Conservation (phyloP, 352 stramenopile species). For the Pythium myriotylum region DNA sequence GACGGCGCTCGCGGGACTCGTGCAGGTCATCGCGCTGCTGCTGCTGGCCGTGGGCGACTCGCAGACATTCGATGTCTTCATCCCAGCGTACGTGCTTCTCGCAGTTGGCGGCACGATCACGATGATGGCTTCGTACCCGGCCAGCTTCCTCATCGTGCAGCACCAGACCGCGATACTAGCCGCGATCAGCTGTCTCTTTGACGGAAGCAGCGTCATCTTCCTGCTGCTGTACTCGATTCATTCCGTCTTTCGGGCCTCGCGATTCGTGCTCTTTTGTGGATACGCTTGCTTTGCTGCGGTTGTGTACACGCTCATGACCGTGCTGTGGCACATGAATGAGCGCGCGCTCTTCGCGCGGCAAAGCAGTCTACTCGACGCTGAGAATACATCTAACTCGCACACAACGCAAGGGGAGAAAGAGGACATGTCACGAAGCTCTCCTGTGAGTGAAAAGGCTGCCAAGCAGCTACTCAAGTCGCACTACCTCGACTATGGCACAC, state of each 20-base stretch:
- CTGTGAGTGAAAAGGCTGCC: slow-evolving; percentile 28
- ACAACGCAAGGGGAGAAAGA: neutral
- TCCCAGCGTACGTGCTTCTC: slow-evolving; percentile 40
- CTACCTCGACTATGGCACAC: slow-evolving; percentile 31
- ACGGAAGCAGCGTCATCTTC: slow-evolving; percentile 43
- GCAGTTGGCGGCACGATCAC: slow-evolving; percentile 41
- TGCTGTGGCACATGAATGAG: slow-evolving; percentile 79
- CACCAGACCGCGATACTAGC: slow-evolving; percentile 48
- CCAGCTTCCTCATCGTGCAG: slow-evolving; percentile 42
- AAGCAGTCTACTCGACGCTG: slow-evolving; percentile 8
- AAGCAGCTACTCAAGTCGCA: slow-evolving; percentile 30
- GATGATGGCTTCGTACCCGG: slow-evolving; percentile 53
- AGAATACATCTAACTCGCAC: neutral
- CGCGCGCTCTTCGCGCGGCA: slow-evolving; percentile 33
- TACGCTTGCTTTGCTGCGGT: slow-evolving; percentile 45
- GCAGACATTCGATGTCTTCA: slow-evolving; percentile 44
- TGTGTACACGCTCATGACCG: slow-evolving; percentile 67
- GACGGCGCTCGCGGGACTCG: slow-evolving; percentile 48
- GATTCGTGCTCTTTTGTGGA: slow-evolving; percentile 35
- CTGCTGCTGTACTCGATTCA: slow-evolving; percentile 36
- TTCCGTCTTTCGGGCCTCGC: slow-evolving; percentile 28
- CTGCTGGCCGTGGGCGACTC: slow-evolving; percentile 78
- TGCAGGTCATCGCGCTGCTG: slow-evolving; percentile 69
- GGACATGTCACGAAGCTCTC: slow-evolving; percentile 20
- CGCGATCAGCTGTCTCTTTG: slow-evolving; percentile 49